Percentiles rank a stretch among this genome's conserved stretches.
Conservation (phyloP, 164 flowering plant genomes). For the Umbellularia californica region DNA sequence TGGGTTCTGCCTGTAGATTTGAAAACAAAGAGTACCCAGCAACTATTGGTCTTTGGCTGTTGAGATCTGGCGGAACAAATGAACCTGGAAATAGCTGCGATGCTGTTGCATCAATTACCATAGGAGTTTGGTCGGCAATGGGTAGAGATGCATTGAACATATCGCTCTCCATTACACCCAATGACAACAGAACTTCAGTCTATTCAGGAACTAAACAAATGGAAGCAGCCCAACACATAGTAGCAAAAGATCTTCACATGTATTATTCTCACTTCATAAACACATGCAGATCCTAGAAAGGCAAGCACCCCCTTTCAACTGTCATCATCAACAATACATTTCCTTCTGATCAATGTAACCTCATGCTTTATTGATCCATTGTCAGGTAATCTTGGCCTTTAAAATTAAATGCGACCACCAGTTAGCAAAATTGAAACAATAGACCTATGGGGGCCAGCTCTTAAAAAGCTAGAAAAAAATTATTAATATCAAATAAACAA, state of each 20-base stretch:
- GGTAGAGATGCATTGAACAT: constrained; percentile 17
- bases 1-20: constrained; percentile 27
- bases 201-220: too few relatives aligned
- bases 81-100: constrained; percentile 27
- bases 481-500: neutral
- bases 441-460: neutral
- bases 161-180: constrained; percentile 32
- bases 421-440: neutral
- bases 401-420: neutral
- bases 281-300: neutral
- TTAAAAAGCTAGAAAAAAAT: neutral
- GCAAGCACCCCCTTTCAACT: neutral
- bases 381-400: neutral
- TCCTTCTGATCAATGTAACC: neutral
- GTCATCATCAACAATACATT: neutral
- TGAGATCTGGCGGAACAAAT: constrained; percentile 24
- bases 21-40: constrained; percentile 35
- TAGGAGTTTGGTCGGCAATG: constrained; percentile 19
- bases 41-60: constrained; percentile 31
- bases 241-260: neutral
- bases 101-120: constrained; percentile 27
- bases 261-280: neutral
- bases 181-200: neutral
- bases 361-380: neutral
- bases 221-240: neutral